phyloP scores from a whole-genome alignment of 1,284 basidiomycete species.

The Ceratobasidium sp. region DNA sequence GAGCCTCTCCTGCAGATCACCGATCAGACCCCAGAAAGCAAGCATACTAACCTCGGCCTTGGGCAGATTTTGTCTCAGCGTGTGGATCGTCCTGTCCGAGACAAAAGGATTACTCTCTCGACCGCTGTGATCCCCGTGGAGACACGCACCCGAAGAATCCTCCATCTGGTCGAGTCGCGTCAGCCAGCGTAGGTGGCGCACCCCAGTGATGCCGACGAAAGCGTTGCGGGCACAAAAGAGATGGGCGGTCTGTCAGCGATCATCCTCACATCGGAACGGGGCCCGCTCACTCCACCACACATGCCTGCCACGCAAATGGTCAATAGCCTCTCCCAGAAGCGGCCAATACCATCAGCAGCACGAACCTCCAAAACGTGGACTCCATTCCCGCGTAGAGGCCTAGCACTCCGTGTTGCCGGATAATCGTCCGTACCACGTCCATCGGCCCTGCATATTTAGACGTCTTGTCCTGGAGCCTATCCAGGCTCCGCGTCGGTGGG shows the following conservation, averaged over 20 bases:
- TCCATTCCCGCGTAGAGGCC: constrained; percentile 93
- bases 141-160: constrained; percentile 78
- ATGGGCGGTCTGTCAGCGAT: not conserved
- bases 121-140: not conserved
- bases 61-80: constrained; percentile 73
- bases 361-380: constrained; percentile 90
- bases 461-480: constrained; percentile 87
- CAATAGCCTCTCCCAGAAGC: constrained; percentile 1
- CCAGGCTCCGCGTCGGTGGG: not conserved
- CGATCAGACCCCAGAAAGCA: constrained; percentile 9
- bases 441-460: constrained; percentile 71
- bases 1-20: not conserved
- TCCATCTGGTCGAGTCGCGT: constrained; percentile 58
- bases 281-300: constrained; percentile 69
- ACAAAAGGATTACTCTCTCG: not conserved
- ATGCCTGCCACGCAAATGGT: constrained; percentile 59
- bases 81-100: constrained; percentile 33
- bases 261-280: not conserved
- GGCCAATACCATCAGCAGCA: constrained; percentile 5
- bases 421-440: constrained; percentile 84
- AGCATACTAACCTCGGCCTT: constrained; percentile 73
- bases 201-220: constrained; percentile 38
- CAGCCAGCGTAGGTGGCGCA: not conserved
- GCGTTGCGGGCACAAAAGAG: not conserved
- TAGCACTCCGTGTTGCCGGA: constrained; percentile 78